Conservation (phyloP, 345 rosid genomes). For the Odontarrhena argentea region DNA sequence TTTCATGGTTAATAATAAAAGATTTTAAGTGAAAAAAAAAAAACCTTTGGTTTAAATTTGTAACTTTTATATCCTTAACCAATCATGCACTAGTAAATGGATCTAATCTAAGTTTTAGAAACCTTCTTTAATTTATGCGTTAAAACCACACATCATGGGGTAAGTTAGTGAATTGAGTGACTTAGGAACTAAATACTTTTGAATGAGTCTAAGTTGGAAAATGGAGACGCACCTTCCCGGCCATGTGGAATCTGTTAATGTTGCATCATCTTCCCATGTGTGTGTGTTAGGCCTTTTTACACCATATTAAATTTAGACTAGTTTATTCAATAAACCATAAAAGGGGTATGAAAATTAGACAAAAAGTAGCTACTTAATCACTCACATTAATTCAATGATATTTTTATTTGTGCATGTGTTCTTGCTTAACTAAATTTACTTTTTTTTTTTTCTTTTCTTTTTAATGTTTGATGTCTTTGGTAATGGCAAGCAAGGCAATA, state of each 20-base stretch:
- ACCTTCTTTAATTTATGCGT: background rate
- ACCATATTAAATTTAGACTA: background rate
- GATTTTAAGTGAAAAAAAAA: too few species aligned
- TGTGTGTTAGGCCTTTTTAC: constrained; percentile 30
- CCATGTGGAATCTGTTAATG: constrained; percentile 40
- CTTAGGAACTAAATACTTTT: constrained; percentile 33
- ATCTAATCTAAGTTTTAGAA: too few species aligned
- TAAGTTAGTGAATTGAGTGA: constrained; percentile 7
- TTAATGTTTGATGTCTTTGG: background rate
- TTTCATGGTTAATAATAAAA: too few species aligned
- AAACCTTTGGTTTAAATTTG: too few species aligned
- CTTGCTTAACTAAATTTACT: background rate
- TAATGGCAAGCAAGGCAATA: background rate
- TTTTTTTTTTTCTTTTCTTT: background rate
- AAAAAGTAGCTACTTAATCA: constrained; percentile 17
- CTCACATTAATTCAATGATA: constrained; percentile 5
- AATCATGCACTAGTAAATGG: too few species aligned
- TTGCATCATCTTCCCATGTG: constrained; percentile 40
- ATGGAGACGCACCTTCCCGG: constrained; percentile 38
- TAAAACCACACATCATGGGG: background rate
- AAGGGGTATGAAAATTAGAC: background rate
- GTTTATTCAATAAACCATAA: background rate
- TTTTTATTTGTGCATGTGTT: background rate
- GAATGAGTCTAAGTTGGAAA: constrained; percentile 32
- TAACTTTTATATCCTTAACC: too few species aligned